Evolutionary conservation across 2,329 filamentous ascomycete genomes (phyloP).

Genomic region (Neofusicoccum umdonicola): DNA sequence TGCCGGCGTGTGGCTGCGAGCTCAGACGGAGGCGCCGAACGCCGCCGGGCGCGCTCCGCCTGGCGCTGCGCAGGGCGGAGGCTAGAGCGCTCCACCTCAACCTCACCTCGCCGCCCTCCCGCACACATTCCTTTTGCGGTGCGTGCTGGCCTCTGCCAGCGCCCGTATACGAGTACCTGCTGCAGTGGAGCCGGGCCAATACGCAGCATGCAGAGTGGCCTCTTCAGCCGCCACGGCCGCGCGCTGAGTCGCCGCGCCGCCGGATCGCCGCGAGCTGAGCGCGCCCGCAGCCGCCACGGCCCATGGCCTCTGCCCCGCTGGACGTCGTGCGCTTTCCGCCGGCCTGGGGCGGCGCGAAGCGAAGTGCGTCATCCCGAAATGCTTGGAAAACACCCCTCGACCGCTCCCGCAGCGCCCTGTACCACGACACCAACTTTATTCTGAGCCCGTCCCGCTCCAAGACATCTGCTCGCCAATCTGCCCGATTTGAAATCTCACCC

Average conservation of each 20-base stretch:
- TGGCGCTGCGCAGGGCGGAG: conserved; percentile 4
- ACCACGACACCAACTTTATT: conserved; percentile 28
- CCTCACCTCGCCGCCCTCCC: not conserved
- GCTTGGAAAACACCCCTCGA: not conserved
- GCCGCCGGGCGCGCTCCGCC: not conserved
- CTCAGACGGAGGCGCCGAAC: not conserved
- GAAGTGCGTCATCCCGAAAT: conserved; percentile 8
- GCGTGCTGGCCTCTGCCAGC: not conserved
- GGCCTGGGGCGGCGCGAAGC: conserved; percentile 1
- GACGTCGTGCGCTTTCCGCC: not conserved
- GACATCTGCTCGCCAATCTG: conserved; percentile 15
- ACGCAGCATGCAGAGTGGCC: not conserved
- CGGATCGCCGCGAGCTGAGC: not conserved
- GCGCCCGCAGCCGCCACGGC: not conserved
- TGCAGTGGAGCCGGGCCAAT: conserved; percentile 2
- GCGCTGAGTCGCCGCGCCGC: not conserved
- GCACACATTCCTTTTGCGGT: conserved; percentile 7
- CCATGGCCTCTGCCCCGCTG: not conserved
- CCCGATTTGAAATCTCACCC: conserved; percentile 4
- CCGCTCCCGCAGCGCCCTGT: conserved; percentile 20
- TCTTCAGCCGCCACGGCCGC: not conserved
- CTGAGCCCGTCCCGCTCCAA: conserved; percentile 21
- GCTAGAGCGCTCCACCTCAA: conserved; percentile 8
- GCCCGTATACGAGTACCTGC: not conserved
- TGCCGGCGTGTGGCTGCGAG: conserved; percentile 6